Conservation (phyloP, 1,284 basidiomycete genomes). For the Apiotrichum domesticum region DNA sequence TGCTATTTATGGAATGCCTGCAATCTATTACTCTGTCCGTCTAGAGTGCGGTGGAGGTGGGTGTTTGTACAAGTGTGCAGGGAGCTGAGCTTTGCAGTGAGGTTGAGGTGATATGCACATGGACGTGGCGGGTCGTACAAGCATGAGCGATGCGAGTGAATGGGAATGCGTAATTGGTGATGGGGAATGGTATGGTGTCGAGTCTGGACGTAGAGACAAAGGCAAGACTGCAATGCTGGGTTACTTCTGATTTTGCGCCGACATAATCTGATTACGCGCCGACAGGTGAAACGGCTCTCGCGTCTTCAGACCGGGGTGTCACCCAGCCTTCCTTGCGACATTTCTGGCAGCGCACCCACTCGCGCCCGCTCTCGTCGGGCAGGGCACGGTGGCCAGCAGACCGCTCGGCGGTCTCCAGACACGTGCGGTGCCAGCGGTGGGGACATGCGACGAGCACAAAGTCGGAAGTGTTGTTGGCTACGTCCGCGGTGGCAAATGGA, state of each 20-base stretch:
- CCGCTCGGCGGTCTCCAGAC: constrained; percentile 30
- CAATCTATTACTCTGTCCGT: neutral
- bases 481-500: neutral
- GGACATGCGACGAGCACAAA: constrained; percentile 29
- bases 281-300: neutral
- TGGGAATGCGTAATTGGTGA: no score
- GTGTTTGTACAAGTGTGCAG: neutral
- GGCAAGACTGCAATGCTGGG: no score
- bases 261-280: no score
- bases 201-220: no score
- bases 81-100: neutral
- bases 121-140: no score
- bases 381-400: constrained; percentile 18
- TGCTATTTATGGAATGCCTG: neutral
- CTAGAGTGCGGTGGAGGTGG: neutral
- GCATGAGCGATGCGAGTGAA: no score
- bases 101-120: neutral
- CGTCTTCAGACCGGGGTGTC: constrained; percentile 4
- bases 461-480: constrained; percentile 1
- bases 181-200: no score
- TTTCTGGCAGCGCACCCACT: constrained; percentile 34
- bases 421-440: constrained; percentile 37
- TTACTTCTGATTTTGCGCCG: no score
- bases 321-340: constrained; percentile 41
- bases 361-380: constrained; percentile 17